phyloP scores from a whole-genome alignment of 768 basidiomycete genomes.

The Phallus indusiatus region DNA sequence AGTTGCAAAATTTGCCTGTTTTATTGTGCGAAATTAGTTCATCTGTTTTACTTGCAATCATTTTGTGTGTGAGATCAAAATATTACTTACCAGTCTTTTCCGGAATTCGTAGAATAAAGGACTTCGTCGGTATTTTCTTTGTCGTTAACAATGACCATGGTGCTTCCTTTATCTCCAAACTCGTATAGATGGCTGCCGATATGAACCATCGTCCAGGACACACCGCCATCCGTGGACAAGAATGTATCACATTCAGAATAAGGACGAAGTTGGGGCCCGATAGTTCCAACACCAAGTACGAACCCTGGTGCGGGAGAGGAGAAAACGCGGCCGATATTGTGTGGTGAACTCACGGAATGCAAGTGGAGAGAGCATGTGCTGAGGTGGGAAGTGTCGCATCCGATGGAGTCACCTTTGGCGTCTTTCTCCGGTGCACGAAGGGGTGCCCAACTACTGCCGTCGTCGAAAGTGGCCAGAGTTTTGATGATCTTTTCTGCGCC shows the following conservation, averaged over 20 bases:
- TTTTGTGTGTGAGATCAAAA: no score
- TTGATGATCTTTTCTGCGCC: conserved; percentile 62
- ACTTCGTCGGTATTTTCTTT: conserved; percentile 65
- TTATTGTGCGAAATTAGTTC: not conserved
- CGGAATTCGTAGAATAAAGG: conserved; percentile 75
- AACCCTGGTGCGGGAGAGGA: conserved; percentile 92
- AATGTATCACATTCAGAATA: conserved; percentile 93
- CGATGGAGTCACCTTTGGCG: conserved; percentile 47
- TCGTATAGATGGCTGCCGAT: conserved; percentile 86
- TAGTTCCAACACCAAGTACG: conserved; percentile 92
- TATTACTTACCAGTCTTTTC: conserved; percentile 63
- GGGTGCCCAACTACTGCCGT: conserved; percentile 75
- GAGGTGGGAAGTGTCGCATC: conserved; percentile 48
- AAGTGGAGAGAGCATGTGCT: conserved; percentile 78
- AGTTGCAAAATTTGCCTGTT: conserved; percentile 62
- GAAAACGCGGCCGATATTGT: conserved; percentile 91
- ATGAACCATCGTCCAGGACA: conserved; percentile 74
- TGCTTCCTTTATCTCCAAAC: conserved; percentile 83
- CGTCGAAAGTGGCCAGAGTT: conserved; percentile 83
- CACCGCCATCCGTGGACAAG: conserved; percentile 80
- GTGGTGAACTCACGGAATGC: conserved; percentile 85
- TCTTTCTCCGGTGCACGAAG: conserved; percentile 54
- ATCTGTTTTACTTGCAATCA: not conserved
- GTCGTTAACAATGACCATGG: conserved; percentile 75
- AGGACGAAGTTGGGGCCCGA: conserved; percentile 54